Conservation (phyloP, 192 early-diverging fungal species). For the Coemansia sp. region DNA sequence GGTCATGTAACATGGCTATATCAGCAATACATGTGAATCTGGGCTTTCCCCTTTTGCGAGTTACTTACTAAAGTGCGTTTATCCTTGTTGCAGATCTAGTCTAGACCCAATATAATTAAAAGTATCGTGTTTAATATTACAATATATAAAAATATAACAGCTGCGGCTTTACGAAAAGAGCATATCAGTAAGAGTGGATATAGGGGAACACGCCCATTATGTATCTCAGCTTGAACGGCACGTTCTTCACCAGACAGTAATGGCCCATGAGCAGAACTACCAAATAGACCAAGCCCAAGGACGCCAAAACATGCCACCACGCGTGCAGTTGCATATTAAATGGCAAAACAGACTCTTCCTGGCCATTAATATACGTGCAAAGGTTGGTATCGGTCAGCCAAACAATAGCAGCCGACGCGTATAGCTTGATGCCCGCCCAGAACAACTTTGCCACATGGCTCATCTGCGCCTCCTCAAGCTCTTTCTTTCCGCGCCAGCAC, state of each 20-base stretch:
- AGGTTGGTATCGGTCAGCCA: constrained; percentile 54
- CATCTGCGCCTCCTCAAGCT: constrained; percentile 31
- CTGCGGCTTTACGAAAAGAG: not conserved
- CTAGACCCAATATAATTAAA: no score
- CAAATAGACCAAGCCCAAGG: constrained; percentile 59
- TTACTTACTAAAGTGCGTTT: no score
- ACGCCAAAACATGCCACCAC: constrained; percentile 65
- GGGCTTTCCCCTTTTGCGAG: no score
- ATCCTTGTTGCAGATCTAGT: no score
- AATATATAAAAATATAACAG: not conserved
- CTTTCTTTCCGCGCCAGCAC: constrained; percentile 42
- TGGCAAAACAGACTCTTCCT: constrained; percentile 40
- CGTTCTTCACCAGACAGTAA: constrained; percentile 40
- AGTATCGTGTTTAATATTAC: not conserved
- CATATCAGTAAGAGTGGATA: constrained; percentile 23
- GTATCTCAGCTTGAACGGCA: constrained; percentile 39
- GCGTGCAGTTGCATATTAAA: constrained; percentile 63
- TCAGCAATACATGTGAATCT: no score
- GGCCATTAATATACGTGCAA: constrained; percentile 51
- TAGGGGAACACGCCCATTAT: constrained; percentile 36
- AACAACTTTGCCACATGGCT: constrained; percentile 41
- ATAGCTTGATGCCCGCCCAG: constrained; percentile 27
- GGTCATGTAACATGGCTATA: no score
- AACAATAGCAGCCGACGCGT: constrained; percentile 22
- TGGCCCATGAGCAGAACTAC: constrained; percentile 58